phyloP scores from a whole-genome alignment of 495 filamentous ascomycete species.

The Chlorociboria aeruginascens region DNA sequence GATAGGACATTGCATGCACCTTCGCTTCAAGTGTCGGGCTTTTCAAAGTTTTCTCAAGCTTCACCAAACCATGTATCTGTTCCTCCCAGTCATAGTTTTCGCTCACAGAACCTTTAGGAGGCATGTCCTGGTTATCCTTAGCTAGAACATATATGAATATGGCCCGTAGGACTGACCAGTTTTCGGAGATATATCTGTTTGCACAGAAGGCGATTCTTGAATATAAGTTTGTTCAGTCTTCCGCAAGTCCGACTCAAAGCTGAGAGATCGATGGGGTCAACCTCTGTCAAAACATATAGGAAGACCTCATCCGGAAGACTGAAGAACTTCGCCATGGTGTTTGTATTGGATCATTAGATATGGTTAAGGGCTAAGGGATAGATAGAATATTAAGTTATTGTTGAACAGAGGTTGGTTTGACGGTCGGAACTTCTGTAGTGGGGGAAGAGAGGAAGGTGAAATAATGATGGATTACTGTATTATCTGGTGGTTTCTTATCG shows the following conservation, averaged over 20 bases:
- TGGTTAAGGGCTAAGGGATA: too few relatives aligned
- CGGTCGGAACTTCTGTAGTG: too few relatives aligned
- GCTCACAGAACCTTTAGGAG: conserved; percentile 23
- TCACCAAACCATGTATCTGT: conserved; percentile 34
- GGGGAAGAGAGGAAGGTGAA: too few relatives aligned
- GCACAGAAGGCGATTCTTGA: conserved; percentile 37
- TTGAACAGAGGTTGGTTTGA: neutral
- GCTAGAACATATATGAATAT: neutral
- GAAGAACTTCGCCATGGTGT: conserved; percentile 2
- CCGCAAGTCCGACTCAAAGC: conserved; percentile 40
- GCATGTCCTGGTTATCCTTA: neutral
- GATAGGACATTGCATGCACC: neutral
- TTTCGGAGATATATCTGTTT: conserved; percentile 38
- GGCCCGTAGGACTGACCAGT: conserved; percentile 21
- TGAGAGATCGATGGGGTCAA: conserved; percentile 44
- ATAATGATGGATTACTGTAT: too few relatives aligned
- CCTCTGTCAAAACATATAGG: conserved; percentile 43
- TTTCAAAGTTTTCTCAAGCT: conserved; percentile 22
- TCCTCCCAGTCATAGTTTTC: conserved; percentile 35
- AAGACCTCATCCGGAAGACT: conserved; percentile 51
- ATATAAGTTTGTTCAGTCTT: conserved; percentile 34
- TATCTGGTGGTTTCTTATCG: too few relatives aligned
- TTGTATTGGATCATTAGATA: neutral
- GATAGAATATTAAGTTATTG: too few relatives aligned
- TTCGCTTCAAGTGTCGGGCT: neutral